These are phyloP conservation scores for Xylaria sp. DNA, from an alignment of 2,329 filamentous ascomycete genomes.

Conservation along the genomic window DNA sequence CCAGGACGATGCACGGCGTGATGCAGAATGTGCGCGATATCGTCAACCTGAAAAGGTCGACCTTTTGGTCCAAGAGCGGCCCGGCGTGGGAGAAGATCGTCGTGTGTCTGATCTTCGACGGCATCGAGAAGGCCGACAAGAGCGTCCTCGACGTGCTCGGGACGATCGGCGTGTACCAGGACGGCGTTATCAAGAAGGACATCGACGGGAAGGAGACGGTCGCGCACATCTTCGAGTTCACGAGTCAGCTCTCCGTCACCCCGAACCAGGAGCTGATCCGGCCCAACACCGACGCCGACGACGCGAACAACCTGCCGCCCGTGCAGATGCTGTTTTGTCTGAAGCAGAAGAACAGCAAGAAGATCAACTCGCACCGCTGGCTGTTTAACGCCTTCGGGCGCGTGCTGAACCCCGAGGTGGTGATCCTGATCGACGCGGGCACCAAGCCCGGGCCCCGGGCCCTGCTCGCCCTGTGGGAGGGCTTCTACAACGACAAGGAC, in stretches of 20 bases:
- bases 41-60: slow-evolving; percentile 94
- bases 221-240: slow-evolving; percentile 96
- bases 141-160: slow-evolving; percentile 86
- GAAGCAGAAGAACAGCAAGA: slow-evolving; percentile 97
- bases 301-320: slow-evolving; percentile 70
- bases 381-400: slow-evolving; percentile 94
- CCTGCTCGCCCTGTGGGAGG: slow-evolving; percentile 87
- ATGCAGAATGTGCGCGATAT: slow-evolving; percentile 98
- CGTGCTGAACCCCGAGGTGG: slow-evolving; percentile 91
- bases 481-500: slow-evolving; percentile 98
- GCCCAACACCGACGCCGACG: slow-evolving; percentile 74
- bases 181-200: slow-evolving; percentile 96
- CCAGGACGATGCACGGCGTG: slow-evolving; percentile 88
- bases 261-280: slow-evolving; percentile 91
- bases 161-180: slow-evolving; percentile 91
- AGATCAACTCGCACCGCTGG: slow-evolving; percentile 98
- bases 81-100: slow-evolving; percentile 98
- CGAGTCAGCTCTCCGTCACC: slow-evolving; percentile 90
- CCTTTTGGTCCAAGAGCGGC: slow-evolving; percentile 97
- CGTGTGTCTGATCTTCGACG: slow-evolving; percentile 90
- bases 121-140: slow-evolving; percentile 95
- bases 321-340: slow-evolving; percentile 98
- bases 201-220: slow-evolving; percentile 93
- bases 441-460: slow-evolving; percentile 91
- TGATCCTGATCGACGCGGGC: slow-evolving; percentile 89